Conservation (phyloP, 768 basidiomycete species). For the Mycena polygramma region DNA sequence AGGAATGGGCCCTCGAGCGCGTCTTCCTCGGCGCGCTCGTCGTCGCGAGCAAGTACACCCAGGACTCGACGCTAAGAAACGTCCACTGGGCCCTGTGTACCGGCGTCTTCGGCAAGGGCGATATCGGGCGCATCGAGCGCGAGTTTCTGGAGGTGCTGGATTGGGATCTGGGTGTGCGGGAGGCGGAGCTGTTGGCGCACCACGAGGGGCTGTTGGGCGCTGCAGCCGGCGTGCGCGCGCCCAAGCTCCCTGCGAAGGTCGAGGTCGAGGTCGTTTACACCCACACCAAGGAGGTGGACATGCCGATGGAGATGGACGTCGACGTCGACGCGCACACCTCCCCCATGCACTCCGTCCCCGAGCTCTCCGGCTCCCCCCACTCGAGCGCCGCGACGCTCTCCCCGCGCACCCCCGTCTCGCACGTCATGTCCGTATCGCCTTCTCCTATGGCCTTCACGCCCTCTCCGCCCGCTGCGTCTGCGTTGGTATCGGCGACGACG, state of each 20-base stretch:
- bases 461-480: too few relatives aligned
- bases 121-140: slow-evolving; percentile 26
- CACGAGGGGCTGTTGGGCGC: slow-evolving; percentile 12
- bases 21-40: slow-evolving; percentile 30
- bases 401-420: slow-evolving; percentile 22
- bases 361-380: slow-evolving; percentile 2
- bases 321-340: slow-evolving; percentile 11
- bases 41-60: slow-evolving; percentile 18
- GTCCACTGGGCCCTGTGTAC: slow-evolving; percentile 21
- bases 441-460: too few relatives aligned
- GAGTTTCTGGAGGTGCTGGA: slow-evolving; percentile 29
- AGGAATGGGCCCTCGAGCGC: slow-evolving; percentile 27
- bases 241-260: too few relatives aligned
- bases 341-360: too few relatives aligned
- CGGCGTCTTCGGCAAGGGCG: slow-evolving; percentile 19
- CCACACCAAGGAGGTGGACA: neutral
- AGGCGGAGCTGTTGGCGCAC: slow-evolving; percentile 16
- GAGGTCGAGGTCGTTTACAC: too few relatives aligned
- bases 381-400: slow-evolving; percentile 18
- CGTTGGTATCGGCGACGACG: too few relatives aligned
- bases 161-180: slow-evolving; percentile 21
- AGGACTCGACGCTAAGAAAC: slow-evolving; percentile 20
- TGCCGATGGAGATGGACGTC: neutral
- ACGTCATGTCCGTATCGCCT: neutral
- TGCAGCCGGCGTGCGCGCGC: neutral